Evolutionary conservation across 768 basidiomycete species (phyloP), one percentile per base, ranked within the genome.

Genomic region (Boletus rubroflammeus): DNA sequence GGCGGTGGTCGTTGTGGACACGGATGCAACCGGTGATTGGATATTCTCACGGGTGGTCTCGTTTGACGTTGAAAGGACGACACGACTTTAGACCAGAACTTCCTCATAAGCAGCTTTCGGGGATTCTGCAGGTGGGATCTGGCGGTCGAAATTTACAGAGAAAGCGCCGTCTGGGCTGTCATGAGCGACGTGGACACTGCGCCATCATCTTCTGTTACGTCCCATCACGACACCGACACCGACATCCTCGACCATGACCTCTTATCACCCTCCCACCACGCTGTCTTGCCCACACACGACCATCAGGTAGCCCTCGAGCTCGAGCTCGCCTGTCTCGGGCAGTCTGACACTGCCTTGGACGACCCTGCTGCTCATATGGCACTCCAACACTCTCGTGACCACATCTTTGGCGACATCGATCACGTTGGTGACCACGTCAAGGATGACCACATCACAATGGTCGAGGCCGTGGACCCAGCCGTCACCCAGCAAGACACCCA

Each of bases 401-500:
- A 66, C 47, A 57, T 70, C 51, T 68, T 71, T 55, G 58, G 46
- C 55, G 69, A 69, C 69, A 64, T 70, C 47, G 66, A 60, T 54
- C 71, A 72, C 59, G 71, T 72, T 69, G 58, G 54, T 59, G 69
- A 61, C 61, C 63, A 66, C 48, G 51, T 52, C 61, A 72, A 71
- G 56, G 63, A 71, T 45, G 58, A 64, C 62, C 67, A 64, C 51
- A 69, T 72, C 54, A 57, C 61, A 51, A 61, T 71, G 59, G 61
- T 72, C 60, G 69, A 71, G 67, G 61, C 69, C 49, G 69, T 71
- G 53, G 73, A 73, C 45, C 73, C 69, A 14, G 71, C 71, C 49
- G 74, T 72, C 50, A 69, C 66, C 31, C 67, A 69, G 38, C 85
- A 87, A 61, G 86, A 86, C 51, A 68, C 75, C 26, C 80, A 80